Evolutionary conservation across 148 eudicot genomes (phyloP).

Genomic region (Arbutus unedo): DNA sequence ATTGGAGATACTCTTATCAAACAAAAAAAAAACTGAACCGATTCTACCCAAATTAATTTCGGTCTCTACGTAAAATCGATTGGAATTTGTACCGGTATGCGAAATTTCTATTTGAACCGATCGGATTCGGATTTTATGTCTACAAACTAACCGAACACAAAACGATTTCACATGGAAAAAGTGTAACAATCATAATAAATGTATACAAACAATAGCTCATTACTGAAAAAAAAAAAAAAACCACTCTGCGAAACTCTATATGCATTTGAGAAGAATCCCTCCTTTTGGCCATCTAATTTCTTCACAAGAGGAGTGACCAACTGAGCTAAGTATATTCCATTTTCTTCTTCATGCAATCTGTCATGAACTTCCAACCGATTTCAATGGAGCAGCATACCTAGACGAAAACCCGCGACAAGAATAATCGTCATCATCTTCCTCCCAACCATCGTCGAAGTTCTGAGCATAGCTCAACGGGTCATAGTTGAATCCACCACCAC

Average conservation of each 20-base stretch:
- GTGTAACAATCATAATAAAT: not conserved
- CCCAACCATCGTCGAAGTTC: conserved; percentile 32
- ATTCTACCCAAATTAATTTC: no score
- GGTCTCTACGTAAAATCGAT: no score
- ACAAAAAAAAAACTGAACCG: no score
- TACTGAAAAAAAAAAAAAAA: not conserved
- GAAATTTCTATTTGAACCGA: no score
- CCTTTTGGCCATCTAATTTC: no score
- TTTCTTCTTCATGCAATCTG: not conserved
- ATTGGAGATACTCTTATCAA: no score
- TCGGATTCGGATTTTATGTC: no score
- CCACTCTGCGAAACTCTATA: not conserved
- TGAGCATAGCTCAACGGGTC: conserved; percentile 39
- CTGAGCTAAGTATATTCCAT: not conserved
- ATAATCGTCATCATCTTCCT: conserved; percentile 23
- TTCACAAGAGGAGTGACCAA: not conserved
- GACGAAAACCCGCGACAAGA: conserved; percentile 26
- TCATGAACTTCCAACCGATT: not conserved
- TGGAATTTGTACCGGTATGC: no score
- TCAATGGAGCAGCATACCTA: conserved; percentile 24
- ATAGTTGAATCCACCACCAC: conserved; percentile 26
- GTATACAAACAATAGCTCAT: not conserved
- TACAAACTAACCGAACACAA: no score
- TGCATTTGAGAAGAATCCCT: no score
- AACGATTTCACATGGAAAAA: no score